Percentiles rank a stretch among this genome's conserved stretches.
phyloP scores from a whole-genome alignment of 176 grass and related monocot species.

The Hyparrhenia diplandra region DNA sequence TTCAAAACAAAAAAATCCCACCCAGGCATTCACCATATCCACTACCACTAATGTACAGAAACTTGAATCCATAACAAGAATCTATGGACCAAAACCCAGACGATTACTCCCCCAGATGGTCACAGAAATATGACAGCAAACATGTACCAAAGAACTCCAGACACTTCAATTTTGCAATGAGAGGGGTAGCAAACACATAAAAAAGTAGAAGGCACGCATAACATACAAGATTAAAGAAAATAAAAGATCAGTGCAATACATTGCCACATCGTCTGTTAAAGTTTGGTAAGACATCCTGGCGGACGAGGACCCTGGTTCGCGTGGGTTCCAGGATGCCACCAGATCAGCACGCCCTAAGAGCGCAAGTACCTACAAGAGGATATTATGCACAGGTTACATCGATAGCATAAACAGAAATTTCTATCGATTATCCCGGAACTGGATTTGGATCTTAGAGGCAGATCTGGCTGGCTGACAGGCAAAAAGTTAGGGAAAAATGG shows the following conservation, averaged over 20 bases:
- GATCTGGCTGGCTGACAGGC: background rate
- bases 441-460: constrained; percentile 1
- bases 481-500: background rate
- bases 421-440: background rate
- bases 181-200: background rate
- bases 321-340: constrained; percentile 1
- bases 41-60: constrained; percentile 16
- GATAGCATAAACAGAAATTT: constrained; percentile 1
- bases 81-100: background rate
- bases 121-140: background rate
- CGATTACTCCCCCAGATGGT: background rate
- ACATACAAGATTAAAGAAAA: background rate
- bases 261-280: constrained; percentile 46
- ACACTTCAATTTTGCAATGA: background rate
- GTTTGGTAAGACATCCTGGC: constrained; percentile 62
- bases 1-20: background rate
- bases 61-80: background rate
- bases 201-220: constrained; percentile 12
- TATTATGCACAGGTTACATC: constrained; percentile 15
- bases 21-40: constrained; percentile 3
- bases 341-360: background rate
- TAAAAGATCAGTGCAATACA: constrained; percentile 28
- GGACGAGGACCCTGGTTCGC: background rate
- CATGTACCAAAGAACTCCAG: background rate
- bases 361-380: background rate